Conservation (phyloP, 257 asterid genomes). For the Nyctanthes arbortristis region DNA sequence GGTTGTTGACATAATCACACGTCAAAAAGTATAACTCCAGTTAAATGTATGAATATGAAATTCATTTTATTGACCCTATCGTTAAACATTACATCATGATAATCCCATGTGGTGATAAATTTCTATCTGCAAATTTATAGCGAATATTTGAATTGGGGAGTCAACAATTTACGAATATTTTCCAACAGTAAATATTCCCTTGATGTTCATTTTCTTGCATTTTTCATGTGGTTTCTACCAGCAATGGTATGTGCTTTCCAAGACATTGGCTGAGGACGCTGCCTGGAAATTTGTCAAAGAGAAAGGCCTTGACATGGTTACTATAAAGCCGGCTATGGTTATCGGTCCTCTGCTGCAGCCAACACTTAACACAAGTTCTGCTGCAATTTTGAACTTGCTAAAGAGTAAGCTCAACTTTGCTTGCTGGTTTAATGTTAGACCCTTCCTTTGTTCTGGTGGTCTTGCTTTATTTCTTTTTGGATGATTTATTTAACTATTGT, state of each 20-base stretch:
- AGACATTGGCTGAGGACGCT: conserved; percentile 83
- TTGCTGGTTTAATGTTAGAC: neutral
- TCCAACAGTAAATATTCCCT: no score
- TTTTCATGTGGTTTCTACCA: conserved; percentile 25
- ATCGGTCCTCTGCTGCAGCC: conserved; percentile 83
- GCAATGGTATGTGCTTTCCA: conserved; percentile 77
- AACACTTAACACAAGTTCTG: conserved; percentile 70
- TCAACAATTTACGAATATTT: neutral
- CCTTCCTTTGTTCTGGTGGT: neutral
- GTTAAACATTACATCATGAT: no score
- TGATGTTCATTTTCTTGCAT: neutral
- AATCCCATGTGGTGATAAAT: no score
- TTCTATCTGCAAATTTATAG: no score
- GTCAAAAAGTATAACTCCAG: no score
- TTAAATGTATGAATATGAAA: no score
- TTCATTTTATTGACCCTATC: no score
- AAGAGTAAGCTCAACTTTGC: conserved; percentile 46
- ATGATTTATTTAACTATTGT: neutral
- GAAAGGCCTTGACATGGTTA: conserved; percentile 69
- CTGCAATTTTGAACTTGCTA: conserved; percentile 55
- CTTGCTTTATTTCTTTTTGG: neutral
- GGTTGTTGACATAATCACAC: no score
- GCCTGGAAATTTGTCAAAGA: conserved; percentile 79
- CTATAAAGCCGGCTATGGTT: conserved; percentile 72
- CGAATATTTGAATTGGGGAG: neutral